Base-by-base conservation (phyloP, 2,329 filamentous ascomycete genomes). In the Arachnomyces sp. region DNA sequence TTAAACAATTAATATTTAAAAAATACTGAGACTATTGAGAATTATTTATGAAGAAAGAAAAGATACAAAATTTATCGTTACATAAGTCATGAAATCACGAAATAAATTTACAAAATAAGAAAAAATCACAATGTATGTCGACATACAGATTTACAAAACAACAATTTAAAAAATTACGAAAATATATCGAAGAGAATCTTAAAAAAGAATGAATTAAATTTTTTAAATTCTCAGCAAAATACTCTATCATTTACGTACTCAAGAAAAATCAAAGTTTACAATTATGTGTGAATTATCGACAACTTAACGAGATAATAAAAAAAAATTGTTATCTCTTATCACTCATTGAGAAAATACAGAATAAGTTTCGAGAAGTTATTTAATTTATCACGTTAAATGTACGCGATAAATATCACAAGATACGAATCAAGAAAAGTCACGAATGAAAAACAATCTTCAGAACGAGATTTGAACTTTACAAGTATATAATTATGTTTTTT, bases 321-420 rank as follows among this genome's bases (percentile, higher is more conserved):
- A 57, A 58, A 39, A 53, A 57, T 44, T 28, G 43, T 18, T 55
- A 57, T 34, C 45, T 33, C 2, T 32, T 60, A 44, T 49, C 35
- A 2, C 39, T 50, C 17, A 57, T 58, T 28, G 15, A 40, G 33
- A 42, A 57, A 40, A 45, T 43, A 16, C 18, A 43, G n/a, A 39
- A 54, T 43, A 20, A 40, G 17, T 32, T 58, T 20, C 35, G 15
- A 18, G 39, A 34, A 39, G 40, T 30, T 20, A 43, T 39, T 18
- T 33, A 36, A 7, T 58, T 50, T 42, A 52, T 38, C 2, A 51
- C 48, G 18, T 32, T 58, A 15, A 41, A 58, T 40, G 20, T 59
- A 31, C 30, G 43, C 14, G 36, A 49, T 34, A 42, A 34, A 3
- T 60, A 53, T 39, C 48, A 59, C 40, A 28, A 31, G 13, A 49